A percentile compares a stretch with the other conserved stretches of the same genome.
Evolutionary conservation across 352 stramenopile species (phyloP).

Genomic region (Blastocystis sp.): DNA sequence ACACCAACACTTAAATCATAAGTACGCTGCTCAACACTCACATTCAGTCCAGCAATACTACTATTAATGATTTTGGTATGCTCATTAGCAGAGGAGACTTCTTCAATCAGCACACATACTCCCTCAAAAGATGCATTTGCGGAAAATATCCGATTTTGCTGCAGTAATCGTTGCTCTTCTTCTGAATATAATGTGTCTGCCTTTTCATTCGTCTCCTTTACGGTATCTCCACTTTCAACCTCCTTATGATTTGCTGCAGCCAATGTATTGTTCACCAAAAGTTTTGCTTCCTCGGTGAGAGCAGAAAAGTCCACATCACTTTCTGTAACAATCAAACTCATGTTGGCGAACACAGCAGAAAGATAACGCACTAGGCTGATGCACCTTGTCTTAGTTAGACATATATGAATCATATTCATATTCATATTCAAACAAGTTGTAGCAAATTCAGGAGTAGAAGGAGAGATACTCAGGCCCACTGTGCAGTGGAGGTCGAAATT

Average conservation of each 20-base stretch:
- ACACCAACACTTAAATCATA: neutral
- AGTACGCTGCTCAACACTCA: neutral
- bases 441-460: neutral
- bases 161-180: neutral
- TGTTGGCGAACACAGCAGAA: neutral
- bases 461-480: neutral
- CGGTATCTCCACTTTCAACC: neutral
- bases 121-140: neutral
- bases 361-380: neutral
- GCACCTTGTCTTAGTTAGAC: neutral
- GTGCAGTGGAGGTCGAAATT: neutral
- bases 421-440: neutral
- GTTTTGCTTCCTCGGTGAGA: neutral
- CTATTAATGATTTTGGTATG: neutral
- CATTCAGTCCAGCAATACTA: neutral
- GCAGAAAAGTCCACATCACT: conserved; percentile 4
- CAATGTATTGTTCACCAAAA: neutral
- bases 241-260: neutral
- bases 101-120: conserved; percentile 31
- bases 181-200: neutral
- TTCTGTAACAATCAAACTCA: neutral
- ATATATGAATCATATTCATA: neutral
- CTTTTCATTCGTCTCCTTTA: neutral
- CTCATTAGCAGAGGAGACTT: conserved; percentile 28
- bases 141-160: neutral